Evolutionary conservation across 2,329 filamentous ascomycete species (phyloP), one percentile per base, ranked within the genome.

Genomic region (Basipetospora chlamydospora): DNA sequence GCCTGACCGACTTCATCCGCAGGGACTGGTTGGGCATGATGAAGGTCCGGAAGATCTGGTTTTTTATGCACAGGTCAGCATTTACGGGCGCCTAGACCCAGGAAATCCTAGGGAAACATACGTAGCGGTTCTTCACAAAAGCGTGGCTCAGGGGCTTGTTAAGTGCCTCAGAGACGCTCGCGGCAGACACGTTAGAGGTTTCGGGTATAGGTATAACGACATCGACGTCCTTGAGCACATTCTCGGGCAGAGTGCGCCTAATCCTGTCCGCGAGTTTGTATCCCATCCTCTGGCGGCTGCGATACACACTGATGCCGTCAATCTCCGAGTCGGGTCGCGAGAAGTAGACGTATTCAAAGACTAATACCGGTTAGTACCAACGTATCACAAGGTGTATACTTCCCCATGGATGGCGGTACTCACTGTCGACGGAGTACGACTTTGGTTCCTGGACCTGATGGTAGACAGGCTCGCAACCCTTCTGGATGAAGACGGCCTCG

Each of bases 111-210:
- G n/a, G n/a, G n/a, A n/a, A n/a, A n/a, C n/a, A n/a, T n/a, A n/a
- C 80, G 54, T 92, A 92, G 36, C 83, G 71, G 57, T 92, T 92
- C 67, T 90, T 92, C 44, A 93, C 77, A 48, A 93, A 88, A 3
- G 77, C 86, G 51, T 83, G 80, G 40, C 72, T 78, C 49, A 81
- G 85, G 1, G 81, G 80, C 53, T 84, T 86, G 46, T 75, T n/a
- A n/a, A n/a, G n/a, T n/a, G n/a, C n/a, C n/a, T n/a, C n/a, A n/a
- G n/a, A n/a, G n/a, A n/a, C n/a, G n/a, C n/a, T n/a, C n/a, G n/a
- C n/a, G n/a, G n/a, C n/a, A n/a, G n/a, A n/a, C n/a, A n/a, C n/a
- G n/a, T n/a, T n/a, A n/a, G n/a, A n/a, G n/a, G n/a, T n/a, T n/a
- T n/a, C n/a, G n/a, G n/a, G n/a, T n/a, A n/a, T n/a, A n/a, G n/a